These are phyloP conservation scores for Salix suchowensis DNA, from an alignment of 345 rosid species.

Conservation along the genomic window DNA sequence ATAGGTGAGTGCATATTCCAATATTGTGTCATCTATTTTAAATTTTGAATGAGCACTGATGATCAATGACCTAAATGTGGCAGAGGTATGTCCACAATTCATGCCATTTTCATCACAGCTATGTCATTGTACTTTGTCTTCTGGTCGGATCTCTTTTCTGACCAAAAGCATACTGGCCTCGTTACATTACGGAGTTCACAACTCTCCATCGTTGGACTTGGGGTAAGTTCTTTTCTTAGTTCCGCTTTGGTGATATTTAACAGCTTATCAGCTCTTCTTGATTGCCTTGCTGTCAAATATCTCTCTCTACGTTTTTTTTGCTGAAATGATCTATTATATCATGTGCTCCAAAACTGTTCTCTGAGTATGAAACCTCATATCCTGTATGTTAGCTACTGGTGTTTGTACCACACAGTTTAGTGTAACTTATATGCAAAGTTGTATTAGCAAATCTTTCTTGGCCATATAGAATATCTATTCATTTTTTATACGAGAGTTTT, in stretches of 20 bases:
- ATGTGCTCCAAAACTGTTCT: background rate
- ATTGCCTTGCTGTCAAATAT: background rate
- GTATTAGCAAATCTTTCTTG: background rate
- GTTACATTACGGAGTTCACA: slow-evolving; percentile 22
- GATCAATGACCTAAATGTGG: slow-evolving; percentile 1
- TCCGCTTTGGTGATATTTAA: background rate
- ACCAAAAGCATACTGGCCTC: slow-evolving; percentile 11
- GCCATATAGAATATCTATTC: background rate
- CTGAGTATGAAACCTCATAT: background rate
- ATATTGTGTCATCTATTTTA: background rate
- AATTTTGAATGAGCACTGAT: background rate
- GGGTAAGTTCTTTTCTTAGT: slow-evolving; percentile 10
- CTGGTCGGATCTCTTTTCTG: slow-evolving; percentile 30
- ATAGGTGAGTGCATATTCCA: slow-evolving; percentile 17
- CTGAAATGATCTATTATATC: background rate
- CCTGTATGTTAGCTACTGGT: background rate
- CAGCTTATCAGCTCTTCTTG: background rate
- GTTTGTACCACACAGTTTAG: background rate
- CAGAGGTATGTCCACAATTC: slow-evolving; percentile 27
- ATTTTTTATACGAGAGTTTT: background rate
- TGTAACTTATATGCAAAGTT: background rate
- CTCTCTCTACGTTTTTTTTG: background rate
- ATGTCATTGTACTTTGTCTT: slow-evolving; percentile 25
- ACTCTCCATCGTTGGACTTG: slow-evolving; percentile 23
- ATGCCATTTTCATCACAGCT: slow-evolving; percentile 23